Conservation (phyloP, 2,329 filamentous ascomycete genomes). For the Pseudopithomyces chartarum region DNA sequence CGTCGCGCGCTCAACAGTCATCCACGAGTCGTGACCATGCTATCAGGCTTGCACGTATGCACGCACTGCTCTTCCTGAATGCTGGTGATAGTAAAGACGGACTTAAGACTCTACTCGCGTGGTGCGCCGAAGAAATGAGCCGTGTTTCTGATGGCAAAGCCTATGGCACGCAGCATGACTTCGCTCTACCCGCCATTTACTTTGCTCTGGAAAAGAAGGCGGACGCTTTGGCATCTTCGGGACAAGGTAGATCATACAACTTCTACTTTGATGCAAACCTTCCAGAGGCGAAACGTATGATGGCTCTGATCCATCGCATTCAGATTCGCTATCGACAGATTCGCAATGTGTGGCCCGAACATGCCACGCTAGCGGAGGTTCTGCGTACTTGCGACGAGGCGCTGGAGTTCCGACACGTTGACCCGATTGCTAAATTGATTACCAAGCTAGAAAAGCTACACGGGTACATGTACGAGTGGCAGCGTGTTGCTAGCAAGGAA, state of each 20-base stretch:
- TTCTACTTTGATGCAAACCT: slow-evolving; percentile 88
- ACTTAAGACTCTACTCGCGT: slow-evolving; percentile 35
- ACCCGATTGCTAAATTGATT: slow-evolving; percentile 85
- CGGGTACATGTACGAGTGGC: slow-evolving; percentile 87
- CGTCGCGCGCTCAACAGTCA: slow-evolving; percentile 16
- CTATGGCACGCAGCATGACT: slow-evolving; percentile 41
- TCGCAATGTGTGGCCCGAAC: slow-evolving; percentile 65
- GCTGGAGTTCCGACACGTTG: slow-evolving; percentile 74
- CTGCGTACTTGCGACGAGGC: slow-evolving; percentile 75
- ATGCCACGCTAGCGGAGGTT: slow-evolving; percentile 83
- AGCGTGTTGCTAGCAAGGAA: slow-evolving; percentile 83
- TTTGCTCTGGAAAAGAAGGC: slow-evolving; percentile 68
- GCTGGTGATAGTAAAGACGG: slow-evolving; percentile 23
- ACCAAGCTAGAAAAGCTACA: slow-evolving; percentile 88
- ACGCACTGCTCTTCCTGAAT: slow-evolving; percentile 37
- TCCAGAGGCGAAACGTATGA: slow-evolving; percentile 73
- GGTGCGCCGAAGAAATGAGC: slow-evolving; percentile 35
- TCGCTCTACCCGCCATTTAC: slow-evolving; percentile 69
- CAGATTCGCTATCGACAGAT: slow-evolving; percentile 75
- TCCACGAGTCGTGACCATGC: slow-evolving; percentile 39
- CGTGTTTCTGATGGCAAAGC: slow-evolving; percentile 30
- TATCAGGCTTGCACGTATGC: slow-evolving; percentile 39
- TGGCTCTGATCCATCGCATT: slow-evolving; percentile 70
- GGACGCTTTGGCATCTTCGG: slow-evolving; percentile 41
- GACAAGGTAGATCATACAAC: slow-evolving; percentile 64